phyloP scores from a whole-genome alignment of 805 yeast genomes.

The Isabelozyma gotoi region DNA sequence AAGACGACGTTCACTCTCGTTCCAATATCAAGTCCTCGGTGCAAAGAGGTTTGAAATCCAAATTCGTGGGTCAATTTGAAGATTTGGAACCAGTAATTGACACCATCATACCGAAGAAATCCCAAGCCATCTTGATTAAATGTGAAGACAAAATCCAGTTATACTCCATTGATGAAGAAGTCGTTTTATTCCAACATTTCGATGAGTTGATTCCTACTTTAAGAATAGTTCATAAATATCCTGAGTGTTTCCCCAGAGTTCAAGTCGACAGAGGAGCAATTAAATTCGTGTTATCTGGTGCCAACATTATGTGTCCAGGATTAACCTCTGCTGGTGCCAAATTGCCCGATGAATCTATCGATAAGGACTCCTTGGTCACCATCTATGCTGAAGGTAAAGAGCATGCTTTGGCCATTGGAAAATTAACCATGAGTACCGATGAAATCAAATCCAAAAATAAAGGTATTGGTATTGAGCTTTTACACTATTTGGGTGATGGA shows the following conservation, averaged over 20 bases:
- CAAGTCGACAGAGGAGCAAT: constrained; percentile 96
- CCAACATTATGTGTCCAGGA: constrained; percentile 97
- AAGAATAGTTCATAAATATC: constrained; percentile 75
- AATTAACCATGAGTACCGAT: constrained; percentile 80
- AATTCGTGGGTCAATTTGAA: constrained; percentile 72
- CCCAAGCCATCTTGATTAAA: constrained; percentile 75
- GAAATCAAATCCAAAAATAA: constrained; percentile 82
- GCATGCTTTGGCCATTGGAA: constrained; percentile 87
- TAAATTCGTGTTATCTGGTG: constrained; percentile 92
- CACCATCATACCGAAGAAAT: constrained; percentile 82
- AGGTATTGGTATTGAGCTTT: constrained; percentile 84
- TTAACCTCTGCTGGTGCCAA: constrained; percentile 82
- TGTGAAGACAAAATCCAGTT: constrained; percentile 88
- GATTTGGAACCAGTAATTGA: constrained; percentile 75
- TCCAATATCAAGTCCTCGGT: constrained; percentile 91
- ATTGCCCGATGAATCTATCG: constrained; percentile 71
- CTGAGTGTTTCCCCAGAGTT: constrained; percentile 79
- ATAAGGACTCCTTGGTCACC: constrained; percentile 69
- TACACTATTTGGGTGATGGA: constrained; percentile 87
- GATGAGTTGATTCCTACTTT: constrained; percentile 77
- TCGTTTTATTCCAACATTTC: constrained; percentile 77
- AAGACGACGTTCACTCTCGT: constrained; percentile 85
- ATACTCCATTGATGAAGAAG: constrained; percentile 69
- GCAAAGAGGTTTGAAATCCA: constrained; percentile 83
- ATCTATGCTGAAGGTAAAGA: constrained; percentile 93